Base-by-base conservation (phyloP, 345 rosid species). In the Arabis hirsuta region DNA sequence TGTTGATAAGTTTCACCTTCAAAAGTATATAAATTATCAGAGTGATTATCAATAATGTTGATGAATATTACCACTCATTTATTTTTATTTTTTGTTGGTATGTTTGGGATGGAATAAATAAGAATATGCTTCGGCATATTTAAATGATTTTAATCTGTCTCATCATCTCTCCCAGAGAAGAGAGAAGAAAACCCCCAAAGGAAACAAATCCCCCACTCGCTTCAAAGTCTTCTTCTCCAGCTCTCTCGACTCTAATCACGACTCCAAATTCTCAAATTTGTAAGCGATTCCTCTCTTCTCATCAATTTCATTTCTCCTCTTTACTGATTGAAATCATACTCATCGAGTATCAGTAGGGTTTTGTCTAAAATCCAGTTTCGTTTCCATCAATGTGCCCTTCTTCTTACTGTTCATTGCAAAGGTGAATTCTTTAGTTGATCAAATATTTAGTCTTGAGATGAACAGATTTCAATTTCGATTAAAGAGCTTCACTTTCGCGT, bases 61-160 rank as follows among this genome's bases (percentile, higher is more conserved):
- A 27, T 27, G 31, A 27, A 27, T 27, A 27, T 4, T 4, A 27
- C 31, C 31, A 27, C 4, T 27, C 31, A 27, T n/a, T 27, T 27
- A 27, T 27, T n/a, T n/a, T n/a, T n/a, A n/a, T 27, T 4, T 27
- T 27, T 27, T 27, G 31, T 27, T 27, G 31, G 31, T 27, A 27
- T n/a, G n/a, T n/a, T 19, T 3, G 22, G 59, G 60, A 65, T 4
- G 38, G 66, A 58, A 57, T 74, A 74, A 67, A 43, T 52, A 74
- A 66, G 78, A 74, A 74, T 74, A 74, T 74, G 67, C 78, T 67
- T 59, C 13, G n/a, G 67, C 66, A 50, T 61, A 34, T 74, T 29
- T 29, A 7, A 7, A 48, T 38, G 27, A 31, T 50, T 9, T 26
- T 46, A 36, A 32, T 60, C 12, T 63, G 39, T 53, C 39, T 48